Evolutionary conservation across 2,329 filamentous ascomycete species (phyloP).

Genomic region (Fusarium xylarioides): DNA sequence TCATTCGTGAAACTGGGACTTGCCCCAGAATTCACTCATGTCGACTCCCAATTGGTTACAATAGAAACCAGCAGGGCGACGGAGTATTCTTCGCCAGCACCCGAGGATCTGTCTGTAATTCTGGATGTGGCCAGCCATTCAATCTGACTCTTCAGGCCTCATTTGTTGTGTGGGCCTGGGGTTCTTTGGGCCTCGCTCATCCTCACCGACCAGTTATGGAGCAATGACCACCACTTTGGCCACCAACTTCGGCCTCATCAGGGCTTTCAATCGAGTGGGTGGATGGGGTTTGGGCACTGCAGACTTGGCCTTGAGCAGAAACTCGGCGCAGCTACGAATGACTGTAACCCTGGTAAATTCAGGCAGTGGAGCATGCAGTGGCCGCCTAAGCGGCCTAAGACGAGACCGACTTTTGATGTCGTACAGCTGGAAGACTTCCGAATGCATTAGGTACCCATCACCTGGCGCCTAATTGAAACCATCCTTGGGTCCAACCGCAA

Average conservation of each 20-base stretch:
- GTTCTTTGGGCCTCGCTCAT: slow-evolving; percentile 23
- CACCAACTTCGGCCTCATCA: slow-evolving; percentile 17
- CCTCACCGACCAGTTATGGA: slow-evolving; percentile 27
- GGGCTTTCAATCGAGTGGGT: slow-evolving; percentile 12
- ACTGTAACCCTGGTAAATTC: slow-evolving; percentile 21
- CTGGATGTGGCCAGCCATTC: slow-evolving; percentile 17
- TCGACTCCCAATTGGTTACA: slow-evolving; percentile 23
- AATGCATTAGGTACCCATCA: slow-evolving; percentile 33
- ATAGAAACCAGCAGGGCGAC: slow-evolving; percentile 16
- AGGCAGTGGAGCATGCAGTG: slow-evolving; percentile 34
- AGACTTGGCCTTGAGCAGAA: slow-evolving; percentile 31
- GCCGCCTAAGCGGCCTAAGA: slow-evolving; percentile 27
- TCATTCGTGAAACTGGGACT: slow-evolving; percentile 21
- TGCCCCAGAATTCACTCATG: slow-evolving; percentile 31
- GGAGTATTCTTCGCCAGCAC: slow-evolving; percentile 31
- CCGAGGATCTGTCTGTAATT: slow-evolving; percentile 26
- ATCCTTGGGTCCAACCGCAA: slow-evolving; percentile 29
- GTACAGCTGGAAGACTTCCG: slow-evolving; percentile 14
- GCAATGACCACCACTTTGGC: slow-evolving; percentile 32
- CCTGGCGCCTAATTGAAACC: slow-evolving; percentile 33
- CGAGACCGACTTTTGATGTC: slow-evolving; percentile 41
- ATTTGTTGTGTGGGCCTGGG: slow-evolving; percentile 20
- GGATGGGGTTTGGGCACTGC: slow-evolving; percentile 11
- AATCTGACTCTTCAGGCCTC: slow-evolving; percentile 29
- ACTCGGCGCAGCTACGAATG: slow-evolving; percentile 12